Evolutionary conservation across 2,329 filamentous ascomycete genomes (phyloP).

Genomic region (Colletotrichum sp.): DNA sequence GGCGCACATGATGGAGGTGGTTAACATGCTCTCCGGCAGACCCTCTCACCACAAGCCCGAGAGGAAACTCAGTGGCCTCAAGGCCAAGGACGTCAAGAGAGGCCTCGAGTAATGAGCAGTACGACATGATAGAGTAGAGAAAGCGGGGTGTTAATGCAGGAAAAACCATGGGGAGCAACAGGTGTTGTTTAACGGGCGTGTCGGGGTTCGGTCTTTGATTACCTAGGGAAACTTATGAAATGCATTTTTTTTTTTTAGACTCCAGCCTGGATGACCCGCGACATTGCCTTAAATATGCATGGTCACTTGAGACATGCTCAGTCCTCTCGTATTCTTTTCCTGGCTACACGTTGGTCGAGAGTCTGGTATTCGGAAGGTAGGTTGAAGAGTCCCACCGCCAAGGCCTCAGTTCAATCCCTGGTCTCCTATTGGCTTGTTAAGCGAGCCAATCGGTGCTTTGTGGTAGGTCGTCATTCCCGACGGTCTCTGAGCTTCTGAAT

Average conservation of each 20-base stretch:
- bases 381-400: no score
- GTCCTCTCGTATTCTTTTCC: no score
- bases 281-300: neutral
- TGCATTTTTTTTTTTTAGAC: constrained; percentile 10
- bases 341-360: no score
- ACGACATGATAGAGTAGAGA: neutral
- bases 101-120: constrained; percentile 36
- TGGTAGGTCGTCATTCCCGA: no score
- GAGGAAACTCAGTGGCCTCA: constrained; percentile 52
- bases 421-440: no score
- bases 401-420: no score
- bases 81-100: constrained; percentile 67
- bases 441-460: no score
- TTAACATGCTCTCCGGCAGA: constrained; percentile 83
- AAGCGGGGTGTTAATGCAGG: neutral
- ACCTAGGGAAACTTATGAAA: constrained; percentile 13
- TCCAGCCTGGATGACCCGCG: neutral
- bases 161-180: neutral
- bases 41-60: constrained; percentile 58
- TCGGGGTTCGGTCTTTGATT: constrained; percentile 12
- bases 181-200: constrained; percentile 15
- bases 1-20: constrained; percentile 78
- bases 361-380: no score
- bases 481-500: no score
- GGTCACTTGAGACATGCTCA: no score